Evolutionary conservation across 352 stramenopile species (phyloP).

Genomic region (Blastocystis sp.): DNA sequence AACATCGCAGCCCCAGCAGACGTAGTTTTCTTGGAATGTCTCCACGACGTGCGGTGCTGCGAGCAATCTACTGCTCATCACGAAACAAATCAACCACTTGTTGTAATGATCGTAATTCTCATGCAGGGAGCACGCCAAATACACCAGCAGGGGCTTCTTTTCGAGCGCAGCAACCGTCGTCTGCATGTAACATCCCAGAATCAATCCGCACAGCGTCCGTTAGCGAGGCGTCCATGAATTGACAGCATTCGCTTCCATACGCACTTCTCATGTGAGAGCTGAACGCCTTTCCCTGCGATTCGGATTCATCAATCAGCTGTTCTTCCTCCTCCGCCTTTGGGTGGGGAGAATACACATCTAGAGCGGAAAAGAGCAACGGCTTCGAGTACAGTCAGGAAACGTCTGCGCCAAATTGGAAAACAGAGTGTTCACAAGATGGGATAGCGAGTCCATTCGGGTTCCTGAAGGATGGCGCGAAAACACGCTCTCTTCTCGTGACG

Average conservation of each 20-base stretch:
- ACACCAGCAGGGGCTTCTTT: constrained; percentile 28
- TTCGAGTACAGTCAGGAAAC: constrained; percentile 38
- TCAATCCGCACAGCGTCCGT: constrained; percentile 8
- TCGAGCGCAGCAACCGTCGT: constrained; percentile 24
- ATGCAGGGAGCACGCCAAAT: constrained; percentile 54
- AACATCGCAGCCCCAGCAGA: constrained; percentile 63
- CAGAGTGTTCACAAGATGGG: constrained; percentile 22
- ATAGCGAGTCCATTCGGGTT: not conserved
- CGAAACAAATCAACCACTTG: not conserved
- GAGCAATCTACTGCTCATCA: constrained; percentile 2
- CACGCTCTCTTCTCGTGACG: not conserved
- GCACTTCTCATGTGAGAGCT: constrained; percentile 1
- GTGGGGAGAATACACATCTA: constrained; percentile 44
- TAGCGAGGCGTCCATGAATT: constrained; percentile 58
- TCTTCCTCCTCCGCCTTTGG: constrained; percentile 15
- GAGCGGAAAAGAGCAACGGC: not conserved
- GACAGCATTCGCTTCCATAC: constrained; percentile 22
- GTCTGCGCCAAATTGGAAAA: constrained; percentile 17
- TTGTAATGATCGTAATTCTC: constrained; percentile 63
- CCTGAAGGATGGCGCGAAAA: not conserved
- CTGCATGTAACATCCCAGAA: not conserved
- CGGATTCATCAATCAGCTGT: constrained; percentile 41
- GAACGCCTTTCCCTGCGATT: constrained; percentile 35
- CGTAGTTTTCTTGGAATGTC: not conserved
- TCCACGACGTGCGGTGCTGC: constrained; percentile 11